Evolutionary conservation across 331 rosid species (phyloP).

Genomic region (Rosa hybrid): DNA sequence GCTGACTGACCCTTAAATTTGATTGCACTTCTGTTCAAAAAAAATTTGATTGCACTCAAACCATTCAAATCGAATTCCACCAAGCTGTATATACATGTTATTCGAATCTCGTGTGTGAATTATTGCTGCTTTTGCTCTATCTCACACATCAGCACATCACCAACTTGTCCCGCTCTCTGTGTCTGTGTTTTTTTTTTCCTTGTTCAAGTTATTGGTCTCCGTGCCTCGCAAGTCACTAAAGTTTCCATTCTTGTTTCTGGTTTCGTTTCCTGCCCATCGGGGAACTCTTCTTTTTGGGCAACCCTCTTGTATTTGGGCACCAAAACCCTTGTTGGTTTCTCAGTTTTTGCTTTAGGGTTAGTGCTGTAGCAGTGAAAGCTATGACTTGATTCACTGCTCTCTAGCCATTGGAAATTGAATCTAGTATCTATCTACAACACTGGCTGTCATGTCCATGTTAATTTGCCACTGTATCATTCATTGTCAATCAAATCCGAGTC

Average conservation of each 20-base stretch:
- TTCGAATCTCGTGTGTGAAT: slow-evolving; percentile 23
- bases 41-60: not conserved
- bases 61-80: not conserved
- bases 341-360: not conserved
- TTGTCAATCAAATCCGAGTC: not conserved
- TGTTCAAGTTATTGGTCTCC: not conserved
- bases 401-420: not conserved
- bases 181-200: not conserved
- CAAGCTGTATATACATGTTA: not conserved
- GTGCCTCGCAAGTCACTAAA: not conserved
- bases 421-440: not conserved
- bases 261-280: not conserved
- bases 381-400: not conserved
- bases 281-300: not conserved
- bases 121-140: slow-evolving; percentile 17
- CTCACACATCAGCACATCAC: not conserved
- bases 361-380: not conserved
- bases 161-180: not conserved
- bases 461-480: not conserved
- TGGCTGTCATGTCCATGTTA: not conserved
- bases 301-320: not conserved
- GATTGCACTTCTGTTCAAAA: not conserved
- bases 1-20: not conserved
- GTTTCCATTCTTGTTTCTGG: slow-evolving; percentile 13
- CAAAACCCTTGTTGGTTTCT: not conserved